These are phyloP conservation scores for Sesbania bispinosa DNA, from an alignment of 306 rosid species.

Conservation along the genomic window DNA sequence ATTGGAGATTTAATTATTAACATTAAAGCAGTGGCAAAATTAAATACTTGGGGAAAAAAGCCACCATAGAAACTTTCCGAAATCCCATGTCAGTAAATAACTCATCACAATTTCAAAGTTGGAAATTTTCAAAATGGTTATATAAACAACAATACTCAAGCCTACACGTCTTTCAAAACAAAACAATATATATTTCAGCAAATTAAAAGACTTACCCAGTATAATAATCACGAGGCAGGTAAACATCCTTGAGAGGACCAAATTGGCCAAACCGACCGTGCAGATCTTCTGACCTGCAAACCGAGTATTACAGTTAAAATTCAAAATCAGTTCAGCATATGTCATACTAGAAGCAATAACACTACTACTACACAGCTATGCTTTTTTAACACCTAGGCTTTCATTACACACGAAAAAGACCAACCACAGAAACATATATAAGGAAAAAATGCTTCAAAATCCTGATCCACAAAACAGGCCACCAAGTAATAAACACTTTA, in stretches of 20 bases:
- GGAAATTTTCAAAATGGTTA: background rate
- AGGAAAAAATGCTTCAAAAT: too few relatives aligned
- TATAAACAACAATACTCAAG: background rate
- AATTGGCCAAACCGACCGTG: conserved; percentile 65
- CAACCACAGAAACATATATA: background rate
- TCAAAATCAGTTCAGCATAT: background rate
- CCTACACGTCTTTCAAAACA: background rate
- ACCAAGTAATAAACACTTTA: too few relatives aligned
- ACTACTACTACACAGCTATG: background rate
- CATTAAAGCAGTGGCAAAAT: conserved; percentile 9
- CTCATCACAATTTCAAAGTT: background rate
- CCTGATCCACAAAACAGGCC: too few relatives aligned
- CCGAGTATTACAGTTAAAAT: background rate
- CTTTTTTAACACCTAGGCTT: background rate
- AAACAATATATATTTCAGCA: background rate
- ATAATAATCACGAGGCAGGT: conserved; percentile 80
- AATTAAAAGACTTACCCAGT: conserved; percentile 55
- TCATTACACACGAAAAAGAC: background rate
- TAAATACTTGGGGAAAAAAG: background rate
- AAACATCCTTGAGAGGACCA: conserved; percentile 79
- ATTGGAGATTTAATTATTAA: conserved; percentile 28
- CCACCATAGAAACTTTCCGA: background rate
- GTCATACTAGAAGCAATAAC: background rate
- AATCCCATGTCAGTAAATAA: background rate
- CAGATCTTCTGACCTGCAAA: conserved; percentile 66